Percentiles rank a stretch among this genome's conserved stretches.
Evolutionary conservation across 2,329 filamentous ascomycete genomes (phyloP).

Genomic region (Aspergillus tubingensis): DNA sequence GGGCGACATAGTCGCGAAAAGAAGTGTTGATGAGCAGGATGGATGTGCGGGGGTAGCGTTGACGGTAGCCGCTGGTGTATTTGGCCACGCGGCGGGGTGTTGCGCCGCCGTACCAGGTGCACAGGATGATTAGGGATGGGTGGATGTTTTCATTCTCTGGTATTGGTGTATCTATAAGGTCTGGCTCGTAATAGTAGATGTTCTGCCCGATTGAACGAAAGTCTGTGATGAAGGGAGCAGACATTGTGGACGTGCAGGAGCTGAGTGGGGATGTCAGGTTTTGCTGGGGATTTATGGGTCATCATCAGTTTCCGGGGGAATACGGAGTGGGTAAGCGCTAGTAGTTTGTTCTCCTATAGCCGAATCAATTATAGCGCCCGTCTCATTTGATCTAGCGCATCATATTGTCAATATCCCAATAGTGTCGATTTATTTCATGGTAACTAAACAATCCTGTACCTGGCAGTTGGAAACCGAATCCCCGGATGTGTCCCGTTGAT

Average conservation of each 20-base stretch:
- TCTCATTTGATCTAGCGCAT: too few relatives aligned
- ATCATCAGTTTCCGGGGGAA: not conserved
- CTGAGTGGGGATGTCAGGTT: too few relatives aligned
- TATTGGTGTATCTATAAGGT: not conserved
- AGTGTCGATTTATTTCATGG: too few relatives aligned
- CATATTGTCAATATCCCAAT: too few relatives aligned
- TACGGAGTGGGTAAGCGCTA: not conserved
- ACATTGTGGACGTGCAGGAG: not conserved
- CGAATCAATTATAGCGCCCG: too few relatives aligned
- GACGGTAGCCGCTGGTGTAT: conserved; percentile 14
- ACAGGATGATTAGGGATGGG: conserved; percentile 12
- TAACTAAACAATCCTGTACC: too few relatives aligned
- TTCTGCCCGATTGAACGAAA: not conserved
- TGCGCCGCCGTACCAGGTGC: conserved; percentile 19
- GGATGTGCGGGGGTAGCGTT: conserved; percentile 2
- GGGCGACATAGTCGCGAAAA: conserved; percentile 8
- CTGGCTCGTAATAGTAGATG: not conserved
- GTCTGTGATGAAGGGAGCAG: not conserved
- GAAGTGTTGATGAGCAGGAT: conserved; percentile 16
- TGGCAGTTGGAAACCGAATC: too few relatives aligned
- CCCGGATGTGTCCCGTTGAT: too few relatives aligned
- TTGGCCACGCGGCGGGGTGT: conserved; percentile 14
- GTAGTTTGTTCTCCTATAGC: not conserved
- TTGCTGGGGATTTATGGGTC: too few relatives aligned
- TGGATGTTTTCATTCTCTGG: too few relatives aligned